Evolutionary conservation across 352 stramenopile genomes (phyloP), one percentile per base, ranked within the genome.

Genomic region (Peronospora destructor): DNA sequence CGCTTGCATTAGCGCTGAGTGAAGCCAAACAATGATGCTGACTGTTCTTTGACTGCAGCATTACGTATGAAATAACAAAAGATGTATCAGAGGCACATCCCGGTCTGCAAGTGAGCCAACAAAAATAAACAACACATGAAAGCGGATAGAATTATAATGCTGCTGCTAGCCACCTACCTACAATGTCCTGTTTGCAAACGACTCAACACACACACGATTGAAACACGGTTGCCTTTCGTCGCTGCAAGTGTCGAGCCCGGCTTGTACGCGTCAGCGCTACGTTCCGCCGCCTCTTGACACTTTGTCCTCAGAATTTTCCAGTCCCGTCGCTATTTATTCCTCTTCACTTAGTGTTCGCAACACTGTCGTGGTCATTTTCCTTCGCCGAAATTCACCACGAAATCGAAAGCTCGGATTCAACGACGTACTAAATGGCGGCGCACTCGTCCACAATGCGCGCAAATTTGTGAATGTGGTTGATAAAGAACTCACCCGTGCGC

Each of bases 381-480:
- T 50, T 48, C 36, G 49, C 53, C 26, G 21, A 28, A 35, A 19
- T 32, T 41, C 34, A 16, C 23, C 23, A 26, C 23, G 23, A 3
- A 26, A 26, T 26, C 23, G 23, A 6, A 26, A 26, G 0, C 5
- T 6, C 33, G 13, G 34, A 33, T 51, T 47, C 19, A 56, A 37
- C n/a, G 21, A 61, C 49, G 59, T 69, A 73, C 60, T 81, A 73
- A 57, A 56, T 66, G 38, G 75, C 64, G 44, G 68, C 75, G 64
- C 77, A 91, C 49, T 87, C 77, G 64, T 92, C 81, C 45, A 94
- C 82, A 59, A 91, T 85, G 54, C 84, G 80, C 57, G 82, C 77
- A 33, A 91, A 90, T 70, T 74, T 78, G 56, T 90, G 69, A 66
- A 94, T 94, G 73, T 94, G 81, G 68, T 83, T 88, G 58, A 94